Base-by-base conservation (phyloP, 2,329 filamentous ascomycete species). In the Colletotrichum sidae region DNA sequence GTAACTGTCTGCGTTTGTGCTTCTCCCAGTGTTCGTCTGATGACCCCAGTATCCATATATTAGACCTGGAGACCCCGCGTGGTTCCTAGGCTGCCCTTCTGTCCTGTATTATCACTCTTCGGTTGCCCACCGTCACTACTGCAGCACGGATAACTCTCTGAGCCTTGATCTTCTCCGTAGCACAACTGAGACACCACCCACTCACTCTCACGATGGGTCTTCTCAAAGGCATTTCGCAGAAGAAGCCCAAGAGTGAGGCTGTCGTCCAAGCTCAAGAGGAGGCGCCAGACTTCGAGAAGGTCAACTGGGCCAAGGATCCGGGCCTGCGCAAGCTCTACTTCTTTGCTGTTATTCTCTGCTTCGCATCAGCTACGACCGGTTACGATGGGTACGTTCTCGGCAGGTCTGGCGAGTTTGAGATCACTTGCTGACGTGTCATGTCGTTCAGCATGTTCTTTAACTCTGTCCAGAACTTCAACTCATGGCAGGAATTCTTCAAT, bases 251-350 rank as follows among this genome's bases (percentile, higher is more conserved):
- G 35, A 42, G 56, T 34, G 60, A 68, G 44, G 47, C 60, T 12
- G 41, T 54, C 51, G 42, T 50, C 33, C 56, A 58, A 45, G 81
- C 80, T 60, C 79, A 80, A 70, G 79, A 81, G 58, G 82, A 84
- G 68, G 81, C 82, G n/a, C 83, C 83, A 67, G 72, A 81, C 56
- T 83, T 86, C 66, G 80, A 82, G 70, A 78, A 68, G 67, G 83
- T 88, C 57, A 73, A 80, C 69, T 87, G 85, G 85, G 82, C 71
- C 53, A 83, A 79, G 69, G 83, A 87, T 35, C 81, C 84, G n/a
- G 84, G 84, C 49, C 78, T 88, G 70, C 78, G 85, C 71, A 83
- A 83, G 75, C 78, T 88, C 8, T 87, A 87, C 77, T 83, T 84
- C 69, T 85, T 80, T 70, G 80, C 80, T 55, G 74, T 83, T 68